phyloP scores from a whole-genome alignment of 176 grass and related monocot species.

The Ananas comosus region DNA sequence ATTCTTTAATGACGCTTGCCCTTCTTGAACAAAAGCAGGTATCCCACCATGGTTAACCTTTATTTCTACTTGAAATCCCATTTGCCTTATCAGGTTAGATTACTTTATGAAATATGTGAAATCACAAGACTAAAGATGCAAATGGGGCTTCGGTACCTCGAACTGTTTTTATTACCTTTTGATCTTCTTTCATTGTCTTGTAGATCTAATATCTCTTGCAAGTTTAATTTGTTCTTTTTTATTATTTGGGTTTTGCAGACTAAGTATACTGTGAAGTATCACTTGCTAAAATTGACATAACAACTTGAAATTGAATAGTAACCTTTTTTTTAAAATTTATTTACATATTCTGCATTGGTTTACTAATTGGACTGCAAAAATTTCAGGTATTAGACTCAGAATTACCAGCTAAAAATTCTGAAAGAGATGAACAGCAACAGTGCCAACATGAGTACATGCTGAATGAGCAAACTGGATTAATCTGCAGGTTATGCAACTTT shows the following conservation, averaged over 20 bases:
- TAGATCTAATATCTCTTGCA: too few relatives aligned
- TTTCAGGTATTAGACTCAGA: slow-evolving; percentile 37
- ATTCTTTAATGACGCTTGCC: slow-evolving; percentile 46
- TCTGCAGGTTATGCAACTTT: slow-evolving; percentile 51
- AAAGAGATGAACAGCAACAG: slow-evolving; percentile 24
- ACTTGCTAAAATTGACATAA: background rate
- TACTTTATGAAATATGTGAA: too few relatives aligned
- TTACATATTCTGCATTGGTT: background rate
- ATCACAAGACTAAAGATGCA: too few relatives aligned
- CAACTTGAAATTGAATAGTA: background rate
- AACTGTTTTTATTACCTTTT: too few relatives aligned
- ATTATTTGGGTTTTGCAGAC: background rate
- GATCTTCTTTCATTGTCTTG: too few relatives aligned
- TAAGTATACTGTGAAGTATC: background rate
- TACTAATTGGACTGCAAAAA: slow-evolving; percentile 20
- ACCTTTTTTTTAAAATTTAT: background rate
- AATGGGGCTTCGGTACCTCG: too few relatives aligned
- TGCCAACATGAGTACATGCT: slow-evolving; percentile 65
- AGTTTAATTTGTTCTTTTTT: too few relatives aligned
- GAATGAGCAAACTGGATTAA: slow-evolving; percentile 53
- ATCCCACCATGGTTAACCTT: background rate
- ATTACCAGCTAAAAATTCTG: slow-evolving; percentile 15
- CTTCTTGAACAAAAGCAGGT: slow-evolving; percentile 79
- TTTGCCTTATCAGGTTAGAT: background rate
- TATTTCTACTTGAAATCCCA: background rate